Conservation (phyloP, 1,284 basidiomycete species). For the Ceratobasidium sp. region DNA sequence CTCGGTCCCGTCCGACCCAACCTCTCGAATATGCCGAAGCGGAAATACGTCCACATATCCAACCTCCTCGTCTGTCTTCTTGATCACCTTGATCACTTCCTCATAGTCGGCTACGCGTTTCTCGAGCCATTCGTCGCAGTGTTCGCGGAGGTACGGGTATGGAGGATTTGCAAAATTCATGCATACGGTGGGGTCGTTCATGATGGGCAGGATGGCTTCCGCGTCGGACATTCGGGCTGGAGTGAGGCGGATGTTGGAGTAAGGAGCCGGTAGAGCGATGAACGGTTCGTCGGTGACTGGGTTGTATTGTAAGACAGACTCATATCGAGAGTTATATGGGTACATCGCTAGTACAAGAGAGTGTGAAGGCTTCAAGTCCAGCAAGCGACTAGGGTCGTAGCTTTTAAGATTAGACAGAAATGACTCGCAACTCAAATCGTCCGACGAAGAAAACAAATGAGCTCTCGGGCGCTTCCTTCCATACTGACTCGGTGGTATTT, state of each 20-base stretch:
- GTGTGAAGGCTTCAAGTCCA: not conserved
- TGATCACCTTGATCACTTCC: slow-evolving; percentile 22
- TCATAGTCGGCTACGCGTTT: slow-evolving; percentile 21
- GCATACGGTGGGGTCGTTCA: slow-evolving; percentile 43
- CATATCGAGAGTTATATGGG: slow-evolving; percentile 32
- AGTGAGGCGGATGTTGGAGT: slow-evolving; percentile 44
- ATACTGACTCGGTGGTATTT: slow-evolving; percentile 23
- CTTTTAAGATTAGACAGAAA: not conserved
- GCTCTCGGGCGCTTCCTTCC: not conserved
- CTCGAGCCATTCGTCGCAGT: slow-evolving; percentile 39
- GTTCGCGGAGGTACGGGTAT: slow-evolving; percentile 43
- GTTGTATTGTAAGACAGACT: slow-evolving; percentile 31
- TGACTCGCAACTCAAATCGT: not conserved
- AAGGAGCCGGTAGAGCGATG: slow-evolving; percentile 41
- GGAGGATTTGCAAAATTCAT: slow-evolving; percentile 42
- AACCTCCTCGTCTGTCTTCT: slow-evolving; percentile 9
- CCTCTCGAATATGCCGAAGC: slow-evolving; percentile 44
- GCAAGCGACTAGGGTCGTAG: not conserved
- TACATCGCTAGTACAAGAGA: not conserved
- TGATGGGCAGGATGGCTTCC: slow-evolving; percentile 25
- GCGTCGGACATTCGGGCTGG: slow-evolving; percentile 42
- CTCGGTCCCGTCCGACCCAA: slow-evolving; percentile 41
- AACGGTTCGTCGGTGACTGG: slow-evolving; percentile 43
- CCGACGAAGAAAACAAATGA: not conserved
- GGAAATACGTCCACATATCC: slow-evolving; percentile 37